These are phyloP conservation scores for Musa acuminata DNA, from an alignment of 176 grass and related monocot genomes.

Conservation along the genomic window DNA sequence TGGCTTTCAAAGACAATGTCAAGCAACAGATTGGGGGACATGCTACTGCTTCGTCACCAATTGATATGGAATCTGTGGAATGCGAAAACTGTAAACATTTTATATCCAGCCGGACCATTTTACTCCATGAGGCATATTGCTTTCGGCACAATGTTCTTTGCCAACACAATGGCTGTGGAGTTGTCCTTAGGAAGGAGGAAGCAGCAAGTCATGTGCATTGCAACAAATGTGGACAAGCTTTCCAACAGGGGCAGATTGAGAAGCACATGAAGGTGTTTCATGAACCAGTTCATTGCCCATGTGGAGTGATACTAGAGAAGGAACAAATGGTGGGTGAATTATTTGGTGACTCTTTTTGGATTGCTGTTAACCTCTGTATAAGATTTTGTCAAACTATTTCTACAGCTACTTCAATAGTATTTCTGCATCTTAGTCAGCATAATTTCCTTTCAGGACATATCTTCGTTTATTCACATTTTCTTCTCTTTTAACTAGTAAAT, in stretches of 20 bases:
- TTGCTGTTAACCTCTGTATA: background rate
- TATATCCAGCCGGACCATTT: slow-evolving; percentile 43
- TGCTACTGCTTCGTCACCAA: slow-evolving; percentile 27
- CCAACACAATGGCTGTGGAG: slow-evolving; percentile 53
- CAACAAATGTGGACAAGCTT: slow-evolving; percentile 60
- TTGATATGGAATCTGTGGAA: slow-evolving; percentile 46
- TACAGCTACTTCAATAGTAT: background rate
- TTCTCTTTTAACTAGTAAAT: too few relatives aligned
- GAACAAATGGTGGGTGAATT: slow-evolving; percentile 74
- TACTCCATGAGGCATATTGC: slow-evolving; percentile 91
- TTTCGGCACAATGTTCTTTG: slow-evolving; percentile 81
- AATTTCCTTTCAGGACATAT: too few relatives aligned
- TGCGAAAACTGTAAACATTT: slow-evolving; percentile 75
- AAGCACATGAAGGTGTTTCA: slow-evolving; percentile 98
- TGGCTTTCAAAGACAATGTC: slow-evolving; percentile 45
- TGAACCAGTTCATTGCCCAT: slow-evolving; percentile 66
- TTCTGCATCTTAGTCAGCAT: too few relatives aligned
- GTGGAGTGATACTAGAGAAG: slow-evolving; percentile 72
- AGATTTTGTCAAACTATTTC: background rate
- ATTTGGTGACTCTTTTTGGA: background rate
- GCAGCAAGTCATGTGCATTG: slow-evolving; percentile 74
- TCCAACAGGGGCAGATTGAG: slow-evolving; percentile 77
- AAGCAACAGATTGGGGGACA: slow-evolving; percentile 60
- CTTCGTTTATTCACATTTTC: too few relatives aligned
- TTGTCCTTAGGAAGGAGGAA: slow-evolving; percentile 79